Base-by-base conservation (phyloP, 2,329 filamentous ascomycete genomes). In the Chaetomium sp. region DNA sequence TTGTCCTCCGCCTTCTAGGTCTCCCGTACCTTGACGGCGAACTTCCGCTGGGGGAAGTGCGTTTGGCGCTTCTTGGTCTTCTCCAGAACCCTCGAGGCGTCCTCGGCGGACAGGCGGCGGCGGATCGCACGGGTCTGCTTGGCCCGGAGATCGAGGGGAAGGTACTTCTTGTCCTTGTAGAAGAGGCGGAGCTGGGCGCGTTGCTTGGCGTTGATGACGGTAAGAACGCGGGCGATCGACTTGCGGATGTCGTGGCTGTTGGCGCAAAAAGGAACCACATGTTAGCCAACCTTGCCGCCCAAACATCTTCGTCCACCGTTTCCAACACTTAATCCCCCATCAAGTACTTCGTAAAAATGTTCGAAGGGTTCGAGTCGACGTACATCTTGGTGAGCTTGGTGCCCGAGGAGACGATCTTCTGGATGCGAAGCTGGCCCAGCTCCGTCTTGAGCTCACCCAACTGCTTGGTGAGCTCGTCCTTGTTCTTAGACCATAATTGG, bases 141-240 rank as follows among this genome's bases (percentile, higher is more conserved):
- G 74, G 91, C 79, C 78, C 94, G 89, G 81, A 99, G 91, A 78
- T 99, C 95, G 75, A 99, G 90, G 65, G 94, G 94, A 65, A 91
- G 80, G 85, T 96, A 96, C 85, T 96, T 97, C 89, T 97, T 97
- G 87, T 88, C 88, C 85, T 96, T 95, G 87, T 99, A 99, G 88
- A 97, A 97, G 68, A 97, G 84, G 71, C 91, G 91, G 71, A 99
- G 90, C 81, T 97, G 91, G 67, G 90, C 83, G 76, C 95, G 88
- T 84, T 99, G 94, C 86, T 95, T 97, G 79, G 91, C 88, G 85
- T 97, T 99, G 87, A 99, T 96, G 81, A 99, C 85, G 77, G 94
- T 99, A 71, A 99, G 87, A 79, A 96, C 89, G 74, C 92, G 91
- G 73, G 94, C 95, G 79, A 99, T 96, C 66, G 91, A 96, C 86